These are phyloP conservation scores for Phytophthora lateralis DNA, from an alignment of 352 stramenopile species.

Conservation along the genomic window DNA sequence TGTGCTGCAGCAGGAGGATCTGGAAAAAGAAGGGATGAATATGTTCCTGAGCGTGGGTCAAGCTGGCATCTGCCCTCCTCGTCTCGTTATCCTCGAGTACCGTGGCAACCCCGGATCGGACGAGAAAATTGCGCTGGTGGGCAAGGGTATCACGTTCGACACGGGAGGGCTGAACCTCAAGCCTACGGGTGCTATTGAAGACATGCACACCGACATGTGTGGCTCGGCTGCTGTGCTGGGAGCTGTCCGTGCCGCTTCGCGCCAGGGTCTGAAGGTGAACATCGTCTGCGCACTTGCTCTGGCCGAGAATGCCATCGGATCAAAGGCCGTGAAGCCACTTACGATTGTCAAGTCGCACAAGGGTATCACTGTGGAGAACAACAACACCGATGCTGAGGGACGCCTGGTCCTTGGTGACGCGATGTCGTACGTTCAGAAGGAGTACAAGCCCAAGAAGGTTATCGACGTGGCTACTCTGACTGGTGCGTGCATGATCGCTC, in stretches of 20 bases:
- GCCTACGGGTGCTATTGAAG: conserved; percentile 88
- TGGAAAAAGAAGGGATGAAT: conserved; percentile 80
- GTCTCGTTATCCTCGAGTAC: conserved; percentile 88
- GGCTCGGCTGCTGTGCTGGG: conserved; percentile 88
- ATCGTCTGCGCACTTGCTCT: conserved; percentile 79
- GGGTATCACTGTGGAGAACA: conserved; percentile 91
- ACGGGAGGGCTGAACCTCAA: conserved; percentile 96
- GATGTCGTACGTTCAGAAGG: conserved; percentile 88
- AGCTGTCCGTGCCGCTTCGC: conserved; percentile 72
- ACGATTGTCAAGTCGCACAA: conserved; percentile 91
- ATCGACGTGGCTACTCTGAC: conserved; percentile 95
- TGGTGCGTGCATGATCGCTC: conserved; percentile 87
- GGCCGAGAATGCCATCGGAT: conserved; percentile 86
- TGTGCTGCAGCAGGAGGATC: conserved; percentile 81
- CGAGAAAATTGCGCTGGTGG: conserved; percentile 86
- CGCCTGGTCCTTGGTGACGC: conserved; percentile 91
- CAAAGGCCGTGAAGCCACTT: conserved; percentile 86
- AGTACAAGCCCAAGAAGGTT: conserved; percentile 91
- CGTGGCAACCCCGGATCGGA: conserved; percentile 64
- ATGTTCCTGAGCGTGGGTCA: conserved; percentile 88
- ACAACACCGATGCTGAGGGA: conserved; percentile 93
- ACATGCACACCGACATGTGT: conserved; percentile 95
- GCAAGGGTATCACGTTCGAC: conserved; percentile 96
- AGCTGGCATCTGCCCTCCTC: conserved; percentile 68
- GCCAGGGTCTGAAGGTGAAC: conserved; percentile 77